phyloP scores from a whole-genome alignment of 169 alveolate genomes.

The Amoebophrya sp. region DNA sequence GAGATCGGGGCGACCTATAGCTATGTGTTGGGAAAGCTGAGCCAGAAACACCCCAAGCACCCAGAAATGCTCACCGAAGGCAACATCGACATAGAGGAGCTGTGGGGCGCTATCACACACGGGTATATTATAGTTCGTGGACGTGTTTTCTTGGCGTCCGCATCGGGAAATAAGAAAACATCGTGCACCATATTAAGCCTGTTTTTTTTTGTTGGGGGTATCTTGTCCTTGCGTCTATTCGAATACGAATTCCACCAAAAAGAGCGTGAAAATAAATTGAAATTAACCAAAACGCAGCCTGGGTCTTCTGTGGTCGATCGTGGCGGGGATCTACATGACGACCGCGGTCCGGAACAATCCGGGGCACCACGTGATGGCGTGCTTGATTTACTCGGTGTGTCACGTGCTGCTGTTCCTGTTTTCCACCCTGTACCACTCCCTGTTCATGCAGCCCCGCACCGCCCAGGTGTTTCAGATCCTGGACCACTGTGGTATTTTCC shows the following conservation, averaged over 20 bases:
- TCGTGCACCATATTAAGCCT: too few species aligned
- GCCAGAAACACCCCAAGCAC: background rate
- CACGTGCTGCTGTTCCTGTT: background rate
- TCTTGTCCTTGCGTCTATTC: too few species aligned
- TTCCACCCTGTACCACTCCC: background rate
- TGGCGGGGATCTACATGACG: background rate
- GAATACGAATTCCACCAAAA: too few species aligned
- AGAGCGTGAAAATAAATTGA: too few species aligned
- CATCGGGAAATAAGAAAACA: too few species aligned
- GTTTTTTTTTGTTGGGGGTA: too few species aligned
- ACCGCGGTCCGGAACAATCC: background rate
- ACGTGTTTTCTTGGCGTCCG: too few species aligned
- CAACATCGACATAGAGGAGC: background rate
- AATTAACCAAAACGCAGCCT: background rate
- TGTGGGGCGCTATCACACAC: background rate
- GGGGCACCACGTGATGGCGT: background rate
- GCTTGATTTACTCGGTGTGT: background rate
- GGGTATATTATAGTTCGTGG: too few species aligned
- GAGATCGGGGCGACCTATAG: background rate
- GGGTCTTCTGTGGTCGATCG: background rate
- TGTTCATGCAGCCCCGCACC: background rate
- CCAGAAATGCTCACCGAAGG: background rate
- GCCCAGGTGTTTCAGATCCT: background rate
- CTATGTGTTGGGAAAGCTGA: background rate
- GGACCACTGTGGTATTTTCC: slow-evolving; percentile 6